A percentile compares a stretch with the other conserved stretches of the same genome.
These are phyloP conservation scores for Trametes polyzona DNA, from an alignment of 1,284 basidiomycete species.

Conservation along the genomic window DNA sequence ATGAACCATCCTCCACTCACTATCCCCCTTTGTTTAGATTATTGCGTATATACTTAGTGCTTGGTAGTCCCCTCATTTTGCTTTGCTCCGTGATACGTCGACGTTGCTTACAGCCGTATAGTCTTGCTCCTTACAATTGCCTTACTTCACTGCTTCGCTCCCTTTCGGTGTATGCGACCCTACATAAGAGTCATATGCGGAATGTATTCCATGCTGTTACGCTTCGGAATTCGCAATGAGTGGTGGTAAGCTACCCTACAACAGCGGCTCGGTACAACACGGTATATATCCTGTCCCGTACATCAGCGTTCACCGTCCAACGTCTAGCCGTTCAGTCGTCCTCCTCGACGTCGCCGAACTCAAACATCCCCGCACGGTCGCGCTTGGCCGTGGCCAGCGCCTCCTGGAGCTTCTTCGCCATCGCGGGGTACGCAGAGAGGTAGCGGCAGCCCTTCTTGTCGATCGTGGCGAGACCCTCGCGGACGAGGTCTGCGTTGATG, in stretches of 20 bases:
- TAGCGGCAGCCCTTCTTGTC: conserved; percentile 83
- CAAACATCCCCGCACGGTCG: conserved; percentile 84
- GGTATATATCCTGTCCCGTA: background rate
- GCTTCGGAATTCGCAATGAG: conserved; percentile 1
- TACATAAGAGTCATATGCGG: background rate
- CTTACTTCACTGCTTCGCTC: too few species aligned
- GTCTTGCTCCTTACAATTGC: background rate
- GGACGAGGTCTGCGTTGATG: conserved; percentile 83
- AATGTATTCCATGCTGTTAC: background rate
- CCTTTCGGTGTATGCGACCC: too few species aligned
- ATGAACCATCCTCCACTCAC: background rate
- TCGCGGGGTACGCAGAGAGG: conserved; percentile 68
- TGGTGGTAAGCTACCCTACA: conserved; percentile 17
- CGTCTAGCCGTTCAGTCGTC: conserved; percentile 42
- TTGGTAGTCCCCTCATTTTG: background rate
- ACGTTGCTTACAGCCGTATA: too few species aligned
- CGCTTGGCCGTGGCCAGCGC: conserved; percentile 71
- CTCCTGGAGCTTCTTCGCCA: conserved; percentile 68
- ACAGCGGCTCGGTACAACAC: conserved; percentile 15
- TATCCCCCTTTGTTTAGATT: background rate
- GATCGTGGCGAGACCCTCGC: conserved; percentile 78
- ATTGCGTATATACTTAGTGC: background rate
- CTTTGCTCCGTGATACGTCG: background rate
- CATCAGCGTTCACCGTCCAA: background rate
- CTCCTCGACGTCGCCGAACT: conserved; percentile 84